These are phyloP conservation scores for Stagonosporopsis cucurbitacearum DNA, from an alignment of 2,329 filamentous ascomycete species.

Conservation along the genomic window DNA sequence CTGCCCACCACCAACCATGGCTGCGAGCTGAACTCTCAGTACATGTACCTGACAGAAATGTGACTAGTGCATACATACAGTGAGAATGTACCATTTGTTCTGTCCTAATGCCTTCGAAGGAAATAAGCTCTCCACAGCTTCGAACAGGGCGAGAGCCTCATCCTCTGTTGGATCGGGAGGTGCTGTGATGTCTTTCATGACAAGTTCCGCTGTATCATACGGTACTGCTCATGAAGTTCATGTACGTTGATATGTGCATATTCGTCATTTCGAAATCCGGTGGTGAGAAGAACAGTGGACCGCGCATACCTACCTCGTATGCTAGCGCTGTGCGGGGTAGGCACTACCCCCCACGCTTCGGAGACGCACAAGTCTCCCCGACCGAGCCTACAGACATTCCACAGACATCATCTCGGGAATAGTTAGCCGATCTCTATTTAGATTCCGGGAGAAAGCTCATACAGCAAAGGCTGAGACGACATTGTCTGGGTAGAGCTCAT, in stretches of 20 bases:
- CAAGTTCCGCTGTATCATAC: neutral
- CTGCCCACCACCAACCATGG: conserved; percentile 58
- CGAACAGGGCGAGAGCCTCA: conserved; percentile 52
- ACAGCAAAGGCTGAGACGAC: neutral
- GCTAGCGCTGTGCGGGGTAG: conserved; percentile 18
- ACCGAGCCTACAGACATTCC: neutral
- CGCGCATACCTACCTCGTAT: neutral
- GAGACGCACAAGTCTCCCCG: conserved; percentile 19
- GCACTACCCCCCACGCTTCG: conserved; percentile 3
- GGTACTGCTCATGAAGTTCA: neutral
- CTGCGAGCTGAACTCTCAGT: conserved; percentile 37
- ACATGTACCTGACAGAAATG: no score
- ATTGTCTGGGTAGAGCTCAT: neutral
- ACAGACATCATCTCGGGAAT: neutral
- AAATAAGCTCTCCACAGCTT: conserved; percentile 53
- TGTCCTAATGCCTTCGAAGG: conserved; percentile 51
- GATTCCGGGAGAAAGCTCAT: neutral
- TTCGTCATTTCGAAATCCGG: neutral
- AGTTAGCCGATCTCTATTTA: neutral
- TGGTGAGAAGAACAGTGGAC: neutral
- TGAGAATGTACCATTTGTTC: conserved; percentile 57
- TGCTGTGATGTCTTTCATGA: conserved; percentile 8
- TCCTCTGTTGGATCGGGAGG: conserved; percentile 45
- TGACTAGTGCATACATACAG: conserved; percentile 32
- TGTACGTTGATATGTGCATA: neutral